Evolutionary conservation across 129 eudicot species (phyloP).

Genomic region (Flaveria linearis): DNA sequence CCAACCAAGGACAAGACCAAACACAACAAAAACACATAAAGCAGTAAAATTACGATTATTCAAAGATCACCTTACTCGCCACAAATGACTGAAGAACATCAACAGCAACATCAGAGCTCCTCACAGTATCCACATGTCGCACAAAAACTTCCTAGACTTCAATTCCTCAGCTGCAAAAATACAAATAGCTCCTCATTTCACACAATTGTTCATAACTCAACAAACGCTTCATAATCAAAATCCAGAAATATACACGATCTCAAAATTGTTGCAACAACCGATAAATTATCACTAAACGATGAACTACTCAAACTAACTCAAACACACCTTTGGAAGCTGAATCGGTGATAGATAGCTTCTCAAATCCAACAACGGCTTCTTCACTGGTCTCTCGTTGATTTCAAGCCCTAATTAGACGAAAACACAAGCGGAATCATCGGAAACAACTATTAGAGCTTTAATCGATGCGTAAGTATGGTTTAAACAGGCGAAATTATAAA

Average conservation of each 20-base stretch:
- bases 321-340: conserved; percentile 53
- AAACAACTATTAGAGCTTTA: not conserved
- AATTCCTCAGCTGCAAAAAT: conserved; percentile 53
- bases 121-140: conserved; percentile 79
- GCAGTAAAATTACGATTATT: conserved; percentile 10
- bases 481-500: not conserved
- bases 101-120: conserved; percentile 51
- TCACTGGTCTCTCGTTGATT: conserved; percentile 78
- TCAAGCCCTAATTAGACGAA: conserved; percentile 73
- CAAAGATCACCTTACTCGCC: conserved; percentile 48
- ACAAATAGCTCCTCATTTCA: conserved; percentile 13
- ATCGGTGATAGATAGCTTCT: conserved; percentile 63
- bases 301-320: too few relatives aligned
- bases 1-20: conserved; percentile 15
- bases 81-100: conserved; percentile 65
- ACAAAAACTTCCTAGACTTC: conserved; percentile 66
- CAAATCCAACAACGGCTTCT: conserved; percentile 73
- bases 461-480: not conserved
- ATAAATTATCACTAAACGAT: too few relatives aligned
- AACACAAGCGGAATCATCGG: not conserved
- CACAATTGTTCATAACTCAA: conserved; percentile 1
- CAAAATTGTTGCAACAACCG: too few relatives aligned
- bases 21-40: not conserved
- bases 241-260: too few relatives aligned
- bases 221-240: not conserved